Conservation (phyloP, 2,329 filamentous ascomycete species). For the Alternaria sp. region DNA sequence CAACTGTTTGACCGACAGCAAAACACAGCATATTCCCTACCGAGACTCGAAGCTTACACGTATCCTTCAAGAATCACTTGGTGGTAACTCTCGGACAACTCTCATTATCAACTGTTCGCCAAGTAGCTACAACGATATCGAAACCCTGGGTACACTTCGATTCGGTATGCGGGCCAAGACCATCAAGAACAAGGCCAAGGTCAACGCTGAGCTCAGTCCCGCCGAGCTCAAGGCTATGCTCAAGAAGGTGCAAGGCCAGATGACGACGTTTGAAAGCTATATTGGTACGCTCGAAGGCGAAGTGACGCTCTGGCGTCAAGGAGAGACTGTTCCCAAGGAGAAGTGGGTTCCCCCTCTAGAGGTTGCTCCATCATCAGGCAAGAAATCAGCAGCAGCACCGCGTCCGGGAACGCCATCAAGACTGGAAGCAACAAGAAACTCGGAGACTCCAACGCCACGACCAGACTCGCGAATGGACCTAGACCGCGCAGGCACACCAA, state of each 20-base stretch:
- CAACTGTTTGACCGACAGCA: conserved; percentile 94
- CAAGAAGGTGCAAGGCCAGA: conserved; percentile 89
- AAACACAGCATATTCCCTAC: conserved; percentile 95
- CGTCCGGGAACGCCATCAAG: conserved; percentile 69
- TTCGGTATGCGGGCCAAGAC: conserved; percentile 97
- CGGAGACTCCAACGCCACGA: conserved; percentile 52
- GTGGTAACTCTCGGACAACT: conserved; percentile 97
- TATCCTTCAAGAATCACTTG: conserved; percentile 95
- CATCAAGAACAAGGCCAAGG: conserved; percentile 99
- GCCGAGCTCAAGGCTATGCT: conserved; percentile 92
- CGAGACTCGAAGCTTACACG: conserved; percentile 97
- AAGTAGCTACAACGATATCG: conserved; percentile 95
- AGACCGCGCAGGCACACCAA: conserved; percentile 86
- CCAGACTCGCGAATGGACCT: conserved; percentile 71
- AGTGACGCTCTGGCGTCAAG: conserved; percentile 84
- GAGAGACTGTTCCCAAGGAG: conserved; percentile 88
- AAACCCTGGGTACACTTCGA: conserved; percentile 88
- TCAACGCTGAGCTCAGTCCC: conserved; percentile 97
- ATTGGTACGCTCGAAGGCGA: conserved; percentile 84
- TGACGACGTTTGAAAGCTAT: conserved; percentile 87
- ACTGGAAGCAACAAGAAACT: conserved; percentile 58
- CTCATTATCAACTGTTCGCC: conserved; percentile 99
- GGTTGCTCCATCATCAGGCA: conserved; percentile 59
- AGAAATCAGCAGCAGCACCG: conserved; percentile 59
- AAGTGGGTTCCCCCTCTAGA: conserved; percentile 78